Evolutionary conservation across 139 green algal genomes (phyloP), one percentile per base, ranked within the genome.

Genomic region (Zygnema circumcarinatum): DNA sequence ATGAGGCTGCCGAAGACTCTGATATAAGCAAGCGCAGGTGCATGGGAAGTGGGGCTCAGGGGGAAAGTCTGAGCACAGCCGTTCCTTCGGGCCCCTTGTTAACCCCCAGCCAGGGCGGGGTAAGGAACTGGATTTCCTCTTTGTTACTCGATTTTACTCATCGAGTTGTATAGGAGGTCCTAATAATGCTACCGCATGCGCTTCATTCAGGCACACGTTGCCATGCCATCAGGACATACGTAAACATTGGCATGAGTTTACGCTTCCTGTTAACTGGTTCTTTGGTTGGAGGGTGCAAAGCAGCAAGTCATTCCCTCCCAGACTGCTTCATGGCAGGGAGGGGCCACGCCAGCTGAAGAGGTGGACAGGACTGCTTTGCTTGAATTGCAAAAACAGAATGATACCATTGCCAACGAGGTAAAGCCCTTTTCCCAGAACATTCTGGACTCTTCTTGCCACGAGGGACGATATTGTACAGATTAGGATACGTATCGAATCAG

Each of bases 1-100:
- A 81, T 31, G 83, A 89, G 76, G 54, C 83, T 79, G 81, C 81
- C 38, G 81, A 87, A 74, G 69, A 88, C 21, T 89, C 83, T n/a
- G 78, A 89, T 76, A 90, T 87, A 33, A 33, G 81, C 62, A 87
- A 87, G 29, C 81, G 81, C 7, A 88, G 69, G 72, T 86, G 79
- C 67, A 42, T 81, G 33, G 39, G n/a, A 85, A 81, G 54, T 32
- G 36, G 69, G 35, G 69, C 69, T 39, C 36, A 78, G 16, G 7
- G 35, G 16, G 35, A 78, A 16, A 39, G 16, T 78, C 16, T 78
- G 69, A 42, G 69, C 11, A 78, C 7, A 36, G 3, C 36, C 16
- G 7, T 52, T 2, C n/a, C 75, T 3, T 25, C 35, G 3, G 11
- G 69, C 35, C 16, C 35, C 69, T n/a, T 78, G 69, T 3, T 3